Percentiles rank a stretch among this genome's conserved stretches.
Conservation (phyloP, 202 grass and related monocot genomes). For the Carex sylvatica region DNA sequence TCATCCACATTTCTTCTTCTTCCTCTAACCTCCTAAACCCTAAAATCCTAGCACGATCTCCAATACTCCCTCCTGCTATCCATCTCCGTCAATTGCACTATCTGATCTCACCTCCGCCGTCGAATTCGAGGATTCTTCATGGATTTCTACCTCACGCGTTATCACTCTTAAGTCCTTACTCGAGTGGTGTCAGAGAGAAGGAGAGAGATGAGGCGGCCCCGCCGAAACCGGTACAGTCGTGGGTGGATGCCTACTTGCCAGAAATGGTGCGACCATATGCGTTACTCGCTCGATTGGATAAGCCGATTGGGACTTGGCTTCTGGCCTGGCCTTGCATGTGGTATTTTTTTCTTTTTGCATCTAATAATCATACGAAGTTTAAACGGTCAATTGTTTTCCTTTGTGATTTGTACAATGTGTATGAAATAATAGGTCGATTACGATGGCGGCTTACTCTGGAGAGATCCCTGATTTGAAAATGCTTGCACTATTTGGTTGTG, state of each 20-base stretch:
- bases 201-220: background rate
- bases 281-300: constrained; percentile 66
- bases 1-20: constrained; percentile 16
- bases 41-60: background rate
- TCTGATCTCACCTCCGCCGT: constrained; percentile 15
- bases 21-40: background rate
- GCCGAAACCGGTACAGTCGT: constrained; percentile 25
- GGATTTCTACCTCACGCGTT: constrained; percentile 20
- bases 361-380: background rate
- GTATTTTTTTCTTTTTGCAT: constrained; percentile 23
- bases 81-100: constrained; percentile 17
- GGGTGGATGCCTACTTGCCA: constrained; percentile 59
- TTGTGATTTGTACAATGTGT: background rate
- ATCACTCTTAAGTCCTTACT: constrained; percentile 30
- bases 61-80: background rate
- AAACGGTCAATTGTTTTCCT: background rate
- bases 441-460: constrained; percentile 52
- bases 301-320: constrained; percentile 76
- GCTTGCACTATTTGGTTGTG: constrained; percentile 70
- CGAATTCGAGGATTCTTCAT: background rate
- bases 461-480: constrained; percentile 74
- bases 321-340: constrained; percentile 82
- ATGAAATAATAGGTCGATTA: constrained; percentile 53
- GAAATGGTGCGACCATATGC: constrained; percentile 57
- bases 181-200: constrained; percentile 20